Percentiles rank a stretch among this genome's conserved stretches.
Conservation (phyloP, 2,329 filamentous ascomycete species). For the Hymenoscyphus repandus region DNA sequence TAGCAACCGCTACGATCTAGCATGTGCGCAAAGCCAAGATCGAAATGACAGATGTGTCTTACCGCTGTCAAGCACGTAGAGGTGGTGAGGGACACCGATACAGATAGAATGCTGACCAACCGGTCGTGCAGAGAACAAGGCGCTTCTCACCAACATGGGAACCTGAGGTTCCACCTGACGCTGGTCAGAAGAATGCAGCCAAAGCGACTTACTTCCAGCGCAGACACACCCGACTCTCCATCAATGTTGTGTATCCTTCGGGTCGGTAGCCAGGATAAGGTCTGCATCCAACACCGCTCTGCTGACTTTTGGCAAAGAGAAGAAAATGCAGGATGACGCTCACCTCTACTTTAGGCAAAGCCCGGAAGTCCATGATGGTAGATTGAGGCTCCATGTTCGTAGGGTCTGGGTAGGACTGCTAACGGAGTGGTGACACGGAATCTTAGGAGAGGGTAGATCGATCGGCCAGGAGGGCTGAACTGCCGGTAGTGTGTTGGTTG, state of each 20-base stretch:
- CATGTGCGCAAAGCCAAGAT: not conserved
- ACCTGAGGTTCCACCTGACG: not conserved
- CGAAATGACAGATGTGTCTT: not conserved
- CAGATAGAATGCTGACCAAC: conserved; percentile 10
- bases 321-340: conserved; percentile 13
- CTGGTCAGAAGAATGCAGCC: conserved; percentile 1
- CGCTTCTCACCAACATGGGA: conserved; percentile 3
- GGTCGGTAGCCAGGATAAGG: conserved; percentile 4
- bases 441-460: not conserved
- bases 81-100: not conserved
- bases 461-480: not conserved
- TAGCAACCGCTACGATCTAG: conserved; percentile 1
- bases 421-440: not conserved
- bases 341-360: conserved; percentile 54
- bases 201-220: not conserved
- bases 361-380: conserved; percentile 33
- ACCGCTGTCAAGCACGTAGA: not conserved
- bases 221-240: not conserved
- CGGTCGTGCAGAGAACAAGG: not conserved
- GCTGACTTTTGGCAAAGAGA: not conserved
- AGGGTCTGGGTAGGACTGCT: not conserved
- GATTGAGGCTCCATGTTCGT: conserved; percentile 2
- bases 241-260: conserved; percentile 4
- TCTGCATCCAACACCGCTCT: not conserved
- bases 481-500: not conserved